Evolutionary conservation across 2,329 filamentous ascomycete genomes (phyloP), one percentile per base, ranked within the genome.

Genomic region (Aureobasidium melanogenum): DNA sequence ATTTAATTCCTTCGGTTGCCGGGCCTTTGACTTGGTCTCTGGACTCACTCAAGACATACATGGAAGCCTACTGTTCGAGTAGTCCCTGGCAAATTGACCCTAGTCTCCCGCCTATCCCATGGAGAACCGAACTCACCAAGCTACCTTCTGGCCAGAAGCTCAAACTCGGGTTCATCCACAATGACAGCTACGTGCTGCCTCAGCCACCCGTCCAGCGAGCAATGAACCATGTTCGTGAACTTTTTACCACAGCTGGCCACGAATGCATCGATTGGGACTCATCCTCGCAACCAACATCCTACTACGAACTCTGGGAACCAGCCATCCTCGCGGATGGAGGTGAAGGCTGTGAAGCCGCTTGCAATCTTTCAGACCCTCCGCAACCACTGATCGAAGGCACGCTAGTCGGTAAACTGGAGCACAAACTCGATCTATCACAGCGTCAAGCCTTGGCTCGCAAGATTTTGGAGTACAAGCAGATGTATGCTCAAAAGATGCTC

Each of bases 161-260:
- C 26, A 81, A 76, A 46, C 75, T 89, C 58, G 86, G 76, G 5
- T 80, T 89, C 34, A 76, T 88, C 71, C 84, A 81, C 80, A 76
- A 86, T 69, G 87, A 89, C 68, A 82, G 80, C 10, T 77, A 85
- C 54, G 85, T 88, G 5, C 77, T 72, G 6, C 87, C 87, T 0
- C 87, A 88, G 56, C 86, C 87, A 2, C 87, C 87, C 0, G 78
- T 89, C 3, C 72, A 77, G 0, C 77, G 85, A 6, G 85, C 83
- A 1, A 69, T 89, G 10, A 70, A 26, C 3, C 36, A 26, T 5
- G 22, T 57, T 24, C 54, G 54, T 10, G 5, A 47, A 19, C 39
- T 57, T 17, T 57, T 57, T 22, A 28, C 39, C 19, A 5, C 28
- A 1, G 54, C 54, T 3, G 54, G 54, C 1, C 54, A 57, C 54